Evolutionary conservation across 164 flowering plant species (phyloP), one percentile per base, ranked within the genome.

Genomic region (Umbilicus rupestris): DNA sequence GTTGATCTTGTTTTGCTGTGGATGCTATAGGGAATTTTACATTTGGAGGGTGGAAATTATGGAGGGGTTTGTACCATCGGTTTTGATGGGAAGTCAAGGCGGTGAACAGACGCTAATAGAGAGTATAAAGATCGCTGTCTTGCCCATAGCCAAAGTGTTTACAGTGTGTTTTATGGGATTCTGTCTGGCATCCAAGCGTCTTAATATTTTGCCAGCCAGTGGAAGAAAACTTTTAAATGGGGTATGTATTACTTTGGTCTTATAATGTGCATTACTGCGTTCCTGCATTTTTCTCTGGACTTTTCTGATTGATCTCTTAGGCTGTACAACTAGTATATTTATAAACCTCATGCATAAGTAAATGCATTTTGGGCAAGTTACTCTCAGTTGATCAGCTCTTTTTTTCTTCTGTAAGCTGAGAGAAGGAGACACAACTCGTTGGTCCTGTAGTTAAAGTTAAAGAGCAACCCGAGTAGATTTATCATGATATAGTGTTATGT

Each of bases 121-220:
- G 5, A 80, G 87, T 5, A 81, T 89, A 66, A 93, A 79, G 70
- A 87, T 87, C 66, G 98, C 98, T 0, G 96, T 93, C 22, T 58
- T 93, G 20, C 98, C 98, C 6, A 91, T 93, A 46, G 94, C 91
- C 0, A 90, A 93, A 70, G 98, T 93, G 46, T 90, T 93, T 72
- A 83, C 96, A 0, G 79, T 90, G 79, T 93, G 98, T 64, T 89
- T 86, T 71, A 30, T 93, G 85, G 98, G 97, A 9, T 86, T 87
- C 69, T 83, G 90, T 1, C 86, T 93, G 97, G 98, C 98, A 0
- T 84, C 96, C 50, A 93, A 93, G 82, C 84, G 82, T 68, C 91
- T 93, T 31, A 91, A 90, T 73, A 86, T 93, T 66, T 80, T 93
- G 55, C 96, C 95, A 35, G 86, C 98, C 12, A 78, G 70, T 63